Evolutionary conservation across 148 eudicot genomes (phyloP).

Genomic region (Chenopodium album): DNA sequence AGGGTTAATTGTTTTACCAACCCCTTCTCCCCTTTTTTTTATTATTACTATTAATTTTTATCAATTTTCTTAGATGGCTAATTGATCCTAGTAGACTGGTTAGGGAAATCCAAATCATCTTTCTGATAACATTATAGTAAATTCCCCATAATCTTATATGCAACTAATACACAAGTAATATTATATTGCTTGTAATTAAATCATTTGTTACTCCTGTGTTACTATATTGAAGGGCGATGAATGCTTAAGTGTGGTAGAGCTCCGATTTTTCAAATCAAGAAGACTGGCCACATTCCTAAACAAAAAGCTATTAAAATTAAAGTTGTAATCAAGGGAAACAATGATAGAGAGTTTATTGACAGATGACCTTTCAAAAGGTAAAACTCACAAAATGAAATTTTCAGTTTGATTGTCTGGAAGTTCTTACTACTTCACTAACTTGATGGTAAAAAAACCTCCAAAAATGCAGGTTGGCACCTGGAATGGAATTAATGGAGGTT

Average conservation of each 20-base stretch:
- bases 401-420: not conserved
- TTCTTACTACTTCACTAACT: not conserved
- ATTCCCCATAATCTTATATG: too few relatives aligned
- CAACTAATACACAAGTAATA: too few relatives aligned
- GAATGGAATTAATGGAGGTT: conserved; percentile 49
- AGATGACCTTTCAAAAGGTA: conserved; percentile 43
- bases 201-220: too few relatives aligned
- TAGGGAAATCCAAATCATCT: too few relatives aligned
- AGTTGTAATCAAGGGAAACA: conserved; percentile 3
- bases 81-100: too few relatives aligned
- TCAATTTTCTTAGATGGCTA: too few relatives aligned
- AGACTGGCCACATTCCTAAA: conserved; percentile 9
- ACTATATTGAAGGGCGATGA: too few relatives aligned
- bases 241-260: conserved; percentile 7
- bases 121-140: too few relatives aligned
- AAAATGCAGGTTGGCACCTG: conserved; percentile 68
- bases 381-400: not conserved
- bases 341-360: conserved; percentile 16
- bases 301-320: conserved; percentile 6
- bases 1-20: too few relatives aligned
- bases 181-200: too few relatives aligned
- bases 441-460: not conserved
- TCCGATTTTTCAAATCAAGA: conserved; percentile 18
- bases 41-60: too few relatives aligned
- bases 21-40: too few relatives aligned